These are phyloP conservation scores for Coemansia sp. DNA, from an alignment of 192 early-diverging fungal genomes.

Conservation along the genomic window DNA sequence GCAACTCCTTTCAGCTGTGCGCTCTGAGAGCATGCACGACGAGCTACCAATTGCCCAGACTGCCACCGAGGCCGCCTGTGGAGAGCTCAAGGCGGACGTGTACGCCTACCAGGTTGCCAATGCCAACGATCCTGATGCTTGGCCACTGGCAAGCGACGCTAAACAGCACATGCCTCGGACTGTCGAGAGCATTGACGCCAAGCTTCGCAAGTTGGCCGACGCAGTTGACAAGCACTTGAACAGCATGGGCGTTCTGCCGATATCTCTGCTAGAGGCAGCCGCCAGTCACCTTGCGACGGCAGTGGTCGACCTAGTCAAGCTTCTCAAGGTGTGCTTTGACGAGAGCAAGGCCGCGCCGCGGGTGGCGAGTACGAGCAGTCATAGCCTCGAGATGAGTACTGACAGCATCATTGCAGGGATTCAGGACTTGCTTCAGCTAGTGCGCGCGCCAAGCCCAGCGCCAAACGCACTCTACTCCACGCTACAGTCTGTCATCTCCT, in stretches of 20 bases:
- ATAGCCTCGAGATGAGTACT: conserved; percentile 51
- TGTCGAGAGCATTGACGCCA: conserved; percentile 27
- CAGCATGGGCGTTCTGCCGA: conserved; percentile 64
- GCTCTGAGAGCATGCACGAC: conserved; percentile 69
- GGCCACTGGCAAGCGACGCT: conserved; percentile 56
- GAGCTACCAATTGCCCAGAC: conserved; percentile 80
- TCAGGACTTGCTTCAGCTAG: conserved; percentile 48
- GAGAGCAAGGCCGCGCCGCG: conserved; percentile 51
- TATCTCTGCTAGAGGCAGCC: conserved; percentile 80
- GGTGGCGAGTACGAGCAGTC: neutral
- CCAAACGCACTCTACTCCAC: conserved; percentile 45
- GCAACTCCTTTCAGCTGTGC: conserved; percentile 73
- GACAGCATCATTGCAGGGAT: conserved; percentile 53
- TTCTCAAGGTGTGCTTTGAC: conserved; percentile 52
- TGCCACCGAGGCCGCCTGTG: conserved; percentile 80
- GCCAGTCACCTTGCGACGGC: conserved; percentile 78
- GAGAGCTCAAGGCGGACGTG: conserved; percentile 82
- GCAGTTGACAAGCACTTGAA: conserved; percentile 81
- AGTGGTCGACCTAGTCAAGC: conserved; percentile 77
- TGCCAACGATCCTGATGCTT: conserved; percentile 28
- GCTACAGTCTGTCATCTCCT: conserved; percentile 36
- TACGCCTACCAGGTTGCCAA: conserved; percentile 63
- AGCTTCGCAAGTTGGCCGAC: conserved; percentile 69
- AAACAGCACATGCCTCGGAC: conserved; percentile 36
- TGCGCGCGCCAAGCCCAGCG: conserved; percentile 33